Conservation (phyloP, 108 stramenopile genomes). For the Cyclotella cryptica region DNA sequence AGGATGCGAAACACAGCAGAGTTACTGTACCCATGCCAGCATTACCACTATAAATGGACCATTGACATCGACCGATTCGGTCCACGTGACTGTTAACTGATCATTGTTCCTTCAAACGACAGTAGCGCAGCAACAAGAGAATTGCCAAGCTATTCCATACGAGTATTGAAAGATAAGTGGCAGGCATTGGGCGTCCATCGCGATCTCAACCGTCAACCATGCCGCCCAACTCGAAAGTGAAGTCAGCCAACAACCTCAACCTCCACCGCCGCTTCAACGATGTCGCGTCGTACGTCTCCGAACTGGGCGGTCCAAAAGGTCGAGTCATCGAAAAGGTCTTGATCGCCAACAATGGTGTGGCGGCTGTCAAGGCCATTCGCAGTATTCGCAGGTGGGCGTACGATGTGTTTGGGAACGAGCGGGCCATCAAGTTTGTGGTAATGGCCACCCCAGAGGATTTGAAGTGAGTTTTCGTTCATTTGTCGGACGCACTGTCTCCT, state of each 20-base stretch:
- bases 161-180: too few species aligned
- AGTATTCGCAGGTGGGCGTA: constrained; percentile 96
- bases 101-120: too few species aligned
- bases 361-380: constrained; percentile 97
- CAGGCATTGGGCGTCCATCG: too few species aligned
- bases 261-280: constrained; percentile 77
- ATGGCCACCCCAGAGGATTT: constrained; percentile 99
- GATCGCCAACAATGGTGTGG: constrained; percentile 95
- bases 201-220: background rate
- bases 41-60: too few species aligned
- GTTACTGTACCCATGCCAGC: too few species aligned
- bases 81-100: too few species aligned
- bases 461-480: constrained; percentile 64
- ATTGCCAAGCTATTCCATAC: too few species aligned
- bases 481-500: too few species aligned
- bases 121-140: too few species aligned
- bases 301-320: constrained; percentile 71
- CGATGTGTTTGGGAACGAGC: constrained; percentile 93
- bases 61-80: too few species aligned
- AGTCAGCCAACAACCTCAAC: constrained; percentile 40
- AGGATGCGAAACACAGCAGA: too few species aligned
- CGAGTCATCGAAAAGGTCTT: constrained; percentile 85
- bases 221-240: constrained; percentile 4
- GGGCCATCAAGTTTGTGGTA: constrained; percentile 95
- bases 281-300: constrained; percentile 68